Conservation (phyloP, 2,329 filamentous ascomycete genomes). For the Claviceps lovelessii region DNA sequence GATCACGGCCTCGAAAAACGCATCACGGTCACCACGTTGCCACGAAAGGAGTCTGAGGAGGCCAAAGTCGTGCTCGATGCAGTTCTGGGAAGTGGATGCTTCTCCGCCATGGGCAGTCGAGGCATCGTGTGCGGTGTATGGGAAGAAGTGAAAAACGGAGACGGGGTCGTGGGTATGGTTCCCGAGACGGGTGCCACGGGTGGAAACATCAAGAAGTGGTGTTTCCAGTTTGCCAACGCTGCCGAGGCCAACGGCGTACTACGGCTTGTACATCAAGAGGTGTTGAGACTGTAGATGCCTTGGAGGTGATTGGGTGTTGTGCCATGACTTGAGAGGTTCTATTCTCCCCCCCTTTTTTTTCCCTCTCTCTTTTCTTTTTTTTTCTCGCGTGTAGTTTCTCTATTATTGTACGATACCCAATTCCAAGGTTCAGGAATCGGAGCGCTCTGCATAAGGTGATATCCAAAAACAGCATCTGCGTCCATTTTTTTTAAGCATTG, state of each 20-base stretch:
- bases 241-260: slow-evolving; percentile 42
- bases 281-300: slow-evolving; percentile 22
- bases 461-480: not conserved
- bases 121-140: slow-evolving; percentile 84
- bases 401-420: not conserved
- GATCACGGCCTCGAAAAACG: slow-evolving; percentile 67
- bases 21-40: slow-evolving; percentile 62
- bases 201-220: slow-evolving; percentile 48
- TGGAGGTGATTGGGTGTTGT: not conserved
- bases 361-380: not conserved
- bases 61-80: slow-evolving; percentile 63
- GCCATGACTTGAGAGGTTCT: not conserved
- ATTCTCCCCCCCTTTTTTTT: not conserved
- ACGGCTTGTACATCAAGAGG: slow-evolving; percentile 42
- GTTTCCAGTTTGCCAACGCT: slow-evolving; percentile 43
- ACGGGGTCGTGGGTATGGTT: slow-evolving; percentile 38
- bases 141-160: slow-evolving; percentile 56
- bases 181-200: slow-evolving; percentile 36
- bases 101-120: slow-evolving; percentile 67
- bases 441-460: not conserved
- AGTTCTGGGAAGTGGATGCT: slow-evolving; percentile 70
- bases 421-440: not conserved
- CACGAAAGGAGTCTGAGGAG: slow-evolving; percentile 40
- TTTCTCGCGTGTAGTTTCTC: not conserved
- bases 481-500: not conserved